A percentile compares a stretch with the other conserved stretches of the same genome.
These are phyloP conservation scores for Aphanomyces astaci DNA, from an alignment of 352 stramenopile species.

Conservation along the genomic window DNA sequence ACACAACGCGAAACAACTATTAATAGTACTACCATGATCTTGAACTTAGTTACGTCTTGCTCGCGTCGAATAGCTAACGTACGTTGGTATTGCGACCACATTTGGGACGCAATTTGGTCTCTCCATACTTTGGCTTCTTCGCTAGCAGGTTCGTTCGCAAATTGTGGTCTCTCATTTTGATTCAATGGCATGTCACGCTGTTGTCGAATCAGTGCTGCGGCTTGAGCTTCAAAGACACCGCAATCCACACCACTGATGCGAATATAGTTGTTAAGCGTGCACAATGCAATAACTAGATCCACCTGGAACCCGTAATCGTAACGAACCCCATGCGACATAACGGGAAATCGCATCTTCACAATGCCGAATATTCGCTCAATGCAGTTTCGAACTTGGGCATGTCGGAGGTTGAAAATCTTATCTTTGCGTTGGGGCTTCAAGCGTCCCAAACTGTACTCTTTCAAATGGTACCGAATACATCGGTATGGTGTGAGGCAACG, in stretches of 20 bases:
- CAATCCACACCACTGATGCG: too few species aligned
- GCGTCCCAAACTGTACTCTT: constrained; percentile 19
- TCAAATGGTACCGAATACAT: constrained; percentile 24
- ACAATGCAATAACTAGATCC: constrained; percentile 1
- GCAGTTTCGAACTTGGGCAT: constrained; percentile 18
- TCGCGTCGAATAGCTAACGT: too few species aligned
- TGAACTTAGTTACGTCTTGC: too few species aligned
- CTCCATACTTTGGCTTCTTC: background rate
- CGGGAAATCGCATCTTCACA: constrained; percentile 19
- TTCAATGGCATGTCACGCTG: background rate
- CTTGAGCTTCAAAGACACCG: too few species aligned
- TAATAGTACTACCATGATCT: too few species aligned
- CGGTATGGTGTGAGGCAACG: background rate
- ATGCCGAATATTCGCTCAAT: constrained; percentile 23
- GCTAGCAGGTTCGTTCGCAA: background rate
- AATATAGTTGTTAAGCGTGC: background rate
- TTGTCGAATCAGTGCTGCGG: background rate
- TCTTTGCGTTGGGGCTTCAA: constrained; percentile 16
- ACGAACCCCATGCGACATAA: background rate
- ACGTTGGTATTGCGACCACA: constrained; percentile 13
- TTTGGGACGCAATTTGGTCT: background rate
- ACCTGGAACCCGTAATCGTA: background rate
- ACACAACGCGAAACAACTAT: too few species aligned
- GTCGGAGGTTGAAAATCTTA: constrained; percentile 23
- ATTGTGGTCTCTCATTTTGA: background rate